Evolutionary conservation across 1,139 yeast species (phyloP), one percentile per base, ranked within the genome.

Genomic region (Pichia sp.): DNA sequence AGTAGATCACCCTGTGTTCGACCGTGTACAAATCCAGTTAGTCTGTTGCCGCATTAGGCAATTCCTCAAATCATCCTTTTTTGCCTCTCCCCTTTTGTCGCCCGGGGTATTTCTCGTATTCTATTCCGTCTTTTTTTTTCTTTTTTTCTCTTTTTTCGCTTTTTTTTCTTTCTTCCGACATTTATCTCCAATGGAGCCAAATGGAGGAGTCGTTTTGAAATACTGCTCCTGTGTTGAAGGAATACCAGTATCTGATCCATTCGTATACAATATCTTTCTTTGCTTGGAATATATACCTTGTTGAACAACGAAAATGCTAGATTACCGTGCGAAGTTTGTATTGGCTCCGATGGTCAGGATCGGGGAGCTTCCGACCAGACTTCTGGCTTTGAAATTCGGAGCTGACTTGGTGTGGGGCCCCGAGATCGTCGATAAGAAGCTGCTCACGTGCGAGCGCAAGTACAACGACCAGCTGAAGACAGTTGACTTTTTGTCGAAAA

Each of bases 351-450:
- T 92, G 98, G 97, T 93, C 54, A 78, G 99, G 48, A 87, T 93
- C 48, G 96, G 98, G 12, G 99, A 93, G 72, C 79, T 93, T 17
- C 98, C 99, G 8, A 85, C 92, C 14, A 76, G 99, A 53, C 75
- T 92, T 10, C 69, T 92, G 63, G 84, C 97, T 0, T 75, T 93
- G 36, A 80, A 79, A 60, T 78, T 89, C 67, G 97, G 97, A 0
- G 97, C 97, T 0, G 98, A 92, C 67, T 74, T 93, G 53, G 98
- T 93, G 4, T 93, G 99, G 98, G 81, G 86, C 29, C 99, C 99
- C 0, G 99, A 93, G 69, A 85, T 91, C 57, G 81, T 93, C 34
- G 99, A 93, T 67, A 87, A 85, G 68, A 91, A 91, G 67, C 71
- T 93, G 48, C 67, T 91, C 40, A 79, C 80, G 36, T 88, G 96